Evolutionary conservation across 1,139 yeast genomes (phyloP).

Genomic region (Blastobotrys buckinghamii): DNA sequence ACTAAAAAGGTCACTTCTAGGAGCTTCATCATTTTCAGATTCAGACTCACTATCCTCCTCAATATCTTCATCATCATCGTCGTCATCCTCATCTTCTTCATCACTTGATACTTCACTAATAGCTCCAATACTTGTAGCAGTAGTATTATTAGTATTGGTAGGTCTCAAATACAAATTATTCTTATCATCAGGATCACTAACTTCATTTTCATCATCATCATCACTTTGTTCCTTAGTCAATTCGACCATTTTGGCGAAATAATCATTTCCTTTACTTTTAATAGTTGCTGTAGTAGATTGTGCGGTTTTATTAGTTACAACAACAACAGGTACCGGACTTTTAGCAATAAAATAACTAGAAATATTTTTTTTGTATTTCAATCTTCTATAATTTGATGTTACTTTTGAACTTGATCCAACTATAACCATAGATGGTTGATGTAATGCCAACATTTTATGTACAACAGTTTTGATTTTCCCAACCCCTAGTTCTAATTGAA

Average conservation of each 20-base stretch:
- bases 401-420: conserved; percentile 23
- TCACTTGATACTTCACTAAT: conserved; percentile 3
- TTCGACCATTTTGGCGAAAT: conserved; percentile 2
- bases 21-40: background rate
- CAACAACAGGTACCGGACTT: conserved; percentile 28
- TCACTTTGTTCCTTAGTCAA: conserved; percentile 1
- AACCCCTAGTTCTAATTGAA: conserved; percentile 26
- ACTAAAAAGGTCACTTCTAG: background rate
- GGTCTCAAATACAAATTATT: background rate
- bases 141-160: background rate
- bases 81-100: conserved; percentile 10
- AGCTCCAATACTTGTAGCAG: background rate
- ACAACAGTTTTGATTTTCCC: conserved; percentile 27
- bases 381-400: conserved; percentile 18
- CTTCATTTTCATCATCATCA: background rate
- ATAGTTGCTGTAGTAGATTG: background rate
- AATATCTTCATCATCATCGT: conserved; percentile 5
- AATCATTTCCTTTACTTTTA: conserved; percentile 3
- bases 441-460: conserved; percentile 23
- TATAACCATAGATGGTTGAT: conserved; percentile 27
- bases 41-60: conserved; percentile 8
- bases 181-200: too few relatives aligned
- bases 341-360: conserved; percentile 26
- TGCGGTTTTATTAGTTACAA: conserved; percentile 18
- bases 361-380: conserved; percentile 23